Evolutionary conservation across 2,329 filamentous ascomycete species (phyloP).

Genomic region (Monosporascus sp.): DNA sequence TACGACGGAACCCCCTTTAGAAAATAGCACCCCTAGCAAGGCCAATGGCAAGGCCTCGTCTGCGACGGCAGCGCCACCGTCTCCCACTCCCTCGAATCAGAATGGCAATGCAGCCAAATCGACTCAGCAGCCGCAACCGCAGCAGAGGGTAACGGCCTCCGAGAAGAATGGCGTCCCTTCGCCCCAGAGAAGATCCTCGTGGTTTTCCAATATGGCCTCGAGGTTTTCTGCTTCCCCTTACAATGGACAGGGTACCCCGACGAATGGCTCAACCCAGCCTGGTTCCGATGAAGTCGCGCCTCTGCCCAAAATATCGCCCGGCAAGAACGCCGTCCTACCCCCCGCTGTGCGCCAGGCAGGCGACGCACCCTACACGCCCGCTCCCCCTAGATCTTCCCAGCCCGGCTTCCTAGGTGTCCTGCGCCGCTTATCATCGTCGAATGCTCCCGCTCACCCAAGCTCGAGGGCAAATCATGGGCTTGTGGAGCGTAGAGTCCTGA

Average conservation of each 20-base stretch:
- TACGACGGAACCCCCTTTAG: conserved; percentile 11
- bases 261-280: conserved; percentile 25
- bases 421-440: conserved; percentile 71
- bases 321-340: conserved; percentile 54
- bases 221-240: conserved; percentile 69
- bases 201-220: conserved; percentile 89
- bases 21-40: conserved; percentile 15
- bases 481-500: conserved; percentile 76
- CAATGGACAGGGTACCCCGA: conserved; percentile 17
- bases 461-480: conserved; percentile 57
- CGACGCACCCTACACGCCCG: conserved; percentile 64
- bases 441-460: conserved; percentile 41
- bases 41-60: conserved; percentile 18
- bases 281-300: conserved; percentile 33
- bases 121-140: conserved; percentile 24
- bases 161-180: conserved; percentile 24
- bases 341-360: conserved; percentile 51
- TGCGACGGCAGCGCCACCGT: conserved; percentile 9
- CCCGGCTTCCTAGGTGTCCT: conserved; percentile 77
- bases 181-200: conserved; percentile 64
- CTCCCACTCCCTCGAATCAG: conserved; percentile 9
- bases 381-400: conserved; percentile 63
- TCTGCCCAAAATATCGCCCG: conserved; percentile 43
- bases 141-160: conserved; percentile 14
- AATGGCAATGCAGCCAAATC: conserved; percentile 16